A percentile compares a stretch with the other conserved stretches of the same genome.
Evolutionary conservation across 1,284 basidiomycete species (phyloP).

Genomic region (Taiwanofungus camphoratus): DNA sequence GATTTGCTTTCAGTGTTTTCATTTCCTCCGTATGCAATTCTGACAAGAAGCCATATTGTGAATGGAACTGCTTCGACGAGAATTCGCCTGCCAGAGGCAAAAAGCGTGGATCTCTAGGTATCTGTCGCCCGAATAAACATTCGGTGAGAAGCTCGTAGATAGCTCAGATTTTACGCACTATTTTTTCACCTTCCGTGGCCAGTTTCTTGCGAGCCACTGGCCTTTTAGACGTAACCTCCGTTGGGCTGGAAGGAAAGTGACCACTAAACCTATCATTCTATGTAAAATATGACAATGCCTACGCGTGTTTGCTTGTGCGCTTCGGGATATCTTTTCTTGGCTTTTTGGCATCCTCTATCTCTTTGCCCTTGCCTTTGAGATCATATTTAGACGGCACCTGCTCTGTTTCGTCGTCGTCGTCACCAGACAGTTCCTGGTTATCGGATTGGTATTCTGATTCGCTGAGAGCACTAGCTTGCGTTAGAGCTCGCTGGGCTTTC

Average conservation of each 20-base stretch:
- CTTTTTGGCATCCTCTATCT: constrained; percentile 28
- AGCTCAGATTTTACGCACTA: constrained; percentile 38
- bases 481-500: constrained; percentile 55
- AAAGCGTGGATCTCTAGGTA: constrained; percentile 88
- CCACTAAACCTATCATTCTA: constrained; percentile 1
- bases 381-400: constrained; percentile 7
- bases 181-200: constrained; percentile 69
- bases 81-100: constrained; percentile 71
- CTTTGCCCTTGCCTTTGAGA: constrained; percentile 23
- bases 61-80: constrained; percentile 61
- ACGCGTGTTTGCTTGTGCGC: constrained; percentile 87
- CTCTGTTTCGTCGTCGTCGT: constrained; percentile 21
- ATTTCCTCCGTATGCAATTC: constrained; percentile 69
- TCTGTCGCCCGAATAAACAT: constrained; percentile 39
- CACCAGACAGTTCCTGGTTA: constrained; percentile 23
- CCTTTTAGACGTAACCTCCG: constrained; percentile 80
- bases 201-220: constrained; percentile 76
- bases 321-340: constrained; percentile 46
- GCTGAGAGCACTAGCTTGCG: constrained; percentile 30
- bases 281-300: constrained; percentile 31
- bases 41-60: constrained; percentile 78
- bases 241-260: constrained; percentile 49
- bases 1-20: constrained; percentile 54
- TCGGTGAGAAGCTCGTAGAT: background rate
- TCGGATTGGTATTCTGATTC: constrained; percentile 29